Evolutionary conservation across 1,284 basidiomycete genomes (phyloP).

Genomic region (Moesziomyces globuligerus): DNA sequence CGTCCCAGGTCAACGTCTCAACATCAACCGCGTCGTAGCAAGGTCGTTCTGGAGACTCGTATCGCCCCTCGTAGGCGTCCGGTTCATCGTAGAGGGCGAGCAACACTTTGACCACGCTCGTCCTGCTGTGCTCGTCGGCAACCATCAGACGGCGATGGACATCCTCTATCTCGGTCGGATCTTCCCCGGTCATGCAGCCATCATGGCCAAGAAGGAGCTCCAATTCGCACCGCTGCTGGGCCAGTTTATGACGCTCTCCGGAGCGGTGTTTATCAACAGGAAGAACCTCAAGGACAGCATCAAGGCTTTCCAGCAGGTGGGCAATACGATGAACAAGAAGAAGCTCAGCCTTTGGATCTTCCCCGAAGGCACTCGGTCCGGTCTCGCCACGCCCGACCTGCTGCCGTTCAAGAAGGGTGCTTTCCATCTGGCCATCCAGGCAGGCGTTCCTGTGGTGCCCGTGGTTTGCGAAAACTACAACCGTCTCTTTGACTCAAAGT

Average conservation of each 20-base stretch:
- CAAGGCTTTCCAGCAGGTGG: conserved; percentile 80
- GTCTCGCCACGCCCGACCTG: conserved; percentile 59
- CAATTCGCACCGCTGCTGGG: conserved; percentile 86
- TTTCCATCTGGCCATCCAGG: conserved; percentile 93
- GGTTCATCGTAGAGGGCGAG: conserved; percentile 83
- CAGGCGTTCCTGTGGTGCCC: conserved; percentile 79
- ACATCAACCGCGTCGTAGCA: conserved; percentile 87
- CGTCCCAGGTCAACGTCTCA: conserved; percentile 77
- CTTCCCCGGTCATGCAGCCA: conserved; percentile 83
- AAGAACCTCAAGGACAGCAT: conserved; percentile 81
- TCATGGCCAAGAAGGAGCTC: conserved; percentile 94
- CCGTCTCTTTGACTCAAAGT: conserved; percentile 78
- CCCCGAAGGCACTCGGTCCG: conserved; percentile 70
- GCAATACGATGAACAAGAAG: conserved; percentile 80
- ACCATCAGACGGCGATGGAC: conserved; percentile 77
- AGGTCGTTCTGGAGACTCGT: conserved; percentile 82
- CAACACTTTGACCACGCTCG: conserved; percentile 76
- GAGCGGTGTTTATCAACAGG: conserved; percentile 93
- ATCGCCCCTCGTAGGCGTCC: conserved; percentile 76
- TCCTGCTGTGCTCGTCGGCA: conserved; percentile 82
- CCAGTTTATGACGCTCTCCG: conserved; percentile 86
- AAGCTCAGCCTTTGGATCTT: conserved; percentile 69
- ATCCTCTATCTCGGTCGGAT: conserved; percentile 79
- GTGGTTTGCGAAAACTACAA: conserved; percentile 95
- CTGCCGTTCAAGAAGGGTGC: conserved; percentile 97